These are phyloP conservation scores for Wickerhamomyces kurtzmanii DNA, from an alignment of 805 yeast species.

Conservation along the genomic window DNA sequence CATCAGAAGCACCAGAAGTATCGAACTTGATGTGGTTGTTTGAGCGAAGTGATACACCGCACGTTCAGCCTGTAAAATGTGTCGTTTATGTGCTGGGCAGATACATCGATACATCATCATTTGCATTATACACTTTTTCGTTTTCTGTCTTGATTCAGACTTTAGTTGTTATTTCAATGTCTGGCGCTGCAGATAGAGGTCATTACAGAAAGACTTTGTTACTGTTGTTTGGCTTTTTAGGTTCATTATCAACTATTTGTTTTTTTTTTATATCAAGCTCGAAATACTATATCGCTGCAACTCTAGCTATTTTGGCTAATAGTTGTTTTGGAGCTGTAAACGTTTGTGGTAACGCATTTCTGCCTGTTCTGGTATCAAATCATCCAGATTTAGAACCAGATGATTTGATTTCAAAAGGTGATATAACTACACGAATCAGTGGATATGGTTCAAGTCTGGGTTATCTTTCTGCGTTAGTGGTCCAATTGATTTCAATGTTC, in stretches of 20 bases:
- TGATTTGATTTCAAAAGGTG: conserved; percentile 16
- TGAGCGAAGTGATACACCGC: conserved; percentile 5
- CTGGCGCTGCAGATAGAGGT: conserved; percentile 65
- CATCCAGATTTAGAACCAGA: conserved; percentile 8
- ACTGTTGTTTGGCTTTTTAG: conserved; percentile 46
- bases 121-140: conserved; percentile 67
- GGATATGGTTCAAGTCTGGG: conserved; percentile 70
- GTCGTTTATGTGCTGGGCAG: conserved; percentile 33
- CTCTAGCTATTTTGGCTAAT: conserved; percentile 53
- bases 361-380: conserved; percentile 50
- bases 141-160: conserved; percentile 67
- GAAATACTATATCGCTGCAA: conserved; percentile 41
- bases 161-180: conserved; percentile 56
- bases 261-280: conserved; percentile 27
- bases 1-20: conserved; percentile 10
- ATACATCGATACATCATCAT: conserved; percentile 63
- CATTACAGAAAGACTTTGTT: conserved; percentile 47
- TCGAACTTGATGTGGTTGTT: conserved; percentile 1
- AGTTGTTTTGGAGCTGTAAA: conserved; percentile 69
- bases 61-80: conserved; percentile 22
- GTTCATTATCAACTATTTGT: conserved; percentile 42
- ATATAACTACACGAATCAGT: conserved; percentile 39
- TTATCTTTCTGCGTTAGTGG: conserved; percentile 57
- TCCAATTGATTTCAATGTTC: conserved; percentile 50
- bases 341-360: conserved; percentile 69